A percentile compares a stretch with the other conserved stretches of the same genome.
Conservation (phyloP, 371 early-diverging fungal genomes). For the Synchytrium microbalum region DNA sequence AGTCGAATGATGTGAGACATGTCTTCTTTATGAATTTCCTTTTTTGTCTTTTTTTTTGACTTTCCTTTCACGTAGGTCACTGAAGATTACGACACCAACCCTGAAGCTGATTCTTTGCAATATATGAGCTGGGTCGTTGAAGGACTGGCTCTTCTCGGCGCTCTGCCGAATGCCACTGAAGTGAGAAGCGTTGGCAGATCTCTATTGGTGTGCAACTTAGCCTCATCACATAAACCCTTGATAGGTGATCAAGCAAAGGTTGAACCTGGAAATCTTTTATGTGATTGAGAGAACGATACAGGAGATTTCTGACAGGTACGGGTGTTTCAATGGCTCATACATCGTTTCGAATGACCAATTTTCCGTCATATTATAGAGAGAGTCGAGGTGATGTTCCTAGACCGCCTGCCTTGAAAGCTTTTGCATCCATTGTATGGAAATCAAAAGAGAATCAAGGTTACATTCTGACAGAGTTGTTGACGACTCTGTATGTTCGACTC, state of each 20-base stretch:
- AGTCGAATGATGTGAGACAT: constrained; percentile 33
- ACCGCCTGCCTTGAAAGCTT: constrained; percentile 4
- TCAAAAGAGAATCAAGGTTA: constrained; percentile 54
- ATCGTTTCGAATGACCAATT: background rate
- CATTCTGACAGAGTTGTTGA: constrained; percentile 69
- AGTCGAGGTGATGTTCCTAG: constrained; percentile 11
- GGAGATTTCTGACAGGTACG: constrained; percentile 74
- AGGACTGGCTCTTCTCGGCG: constrained; percentile 64
- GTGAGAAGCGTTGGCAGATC: constrained; percentile 26
- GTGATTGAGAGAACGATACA: constrained; percentile 80
- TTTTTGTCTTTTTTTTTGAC: constrained; percentile 17
- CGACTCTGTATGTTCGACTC: constrained; percentile 72
- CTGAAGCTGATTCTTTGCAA: constrained; percentile 85
- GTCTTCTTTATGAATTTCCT: constrained; percentile 35
- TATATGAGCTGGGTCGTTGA: constrained; percentile 82
- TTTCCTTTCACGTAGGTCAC: no score
- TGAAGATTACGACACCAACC: constrained; percentile 56
- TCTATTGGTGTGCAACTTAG: background rate
- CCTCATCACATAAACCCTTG: background rate
- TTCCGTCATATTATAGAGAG: constrained; percentile 3
- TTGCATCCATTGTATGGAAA: constrained; percentile 1
- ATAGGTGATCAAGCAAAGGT: constrained; percentile 52
- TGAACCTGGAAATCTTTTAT: constrained; percentile 73
- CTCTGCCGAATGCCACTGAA: constrained; percentile 69
- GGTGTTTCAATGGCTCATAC: no score